Evolutionary conservation across 257 asterid genomes (phyloP).

Genomic region (Solanum etuberosum): DNA sequence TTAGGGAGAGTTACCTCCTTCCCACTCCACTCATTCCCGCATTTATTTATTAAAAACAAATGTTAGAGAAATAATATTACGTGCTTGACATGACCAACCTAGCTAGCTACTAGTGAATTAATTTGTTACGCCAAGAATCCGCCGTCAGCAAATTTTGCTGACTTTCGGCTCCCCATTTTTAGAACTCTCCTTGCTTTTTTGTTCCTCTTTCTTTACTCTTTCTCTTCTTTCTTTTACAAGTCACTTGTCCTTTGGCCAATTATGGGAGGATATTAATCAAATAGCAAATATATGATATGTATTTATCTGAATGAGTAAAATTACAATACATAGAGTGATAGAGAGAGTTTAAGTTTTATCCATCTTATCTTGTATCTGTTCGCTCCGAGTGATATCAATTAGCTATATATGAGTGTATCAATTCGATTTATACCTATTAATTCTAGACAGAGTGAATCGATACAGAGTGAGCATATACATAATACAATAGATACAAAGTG

Average conservation of each 20-base stretch:
- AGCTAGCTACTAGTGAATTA: background rate
- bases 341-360: background rate
- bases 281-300: background rate
- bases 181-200: background rate
- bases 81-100: conserved; percentile 22
- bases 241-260: background rate
- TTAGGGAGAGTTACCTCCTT: background rate
- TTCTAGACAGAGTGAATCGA: background rate
- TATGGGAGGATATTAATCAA: background rate
- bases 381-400: background rate
- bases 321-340: no score
- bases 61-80: background rate
- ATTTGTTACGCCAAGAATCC: conserved; percentile 30
- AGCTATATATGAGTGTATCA: background rate
- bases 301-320: background rate
- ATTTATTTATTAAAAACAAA: background rate
- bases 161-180: background rate
- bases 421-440: no score
- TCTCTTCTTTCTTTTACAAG: background rate
- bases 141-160: conserved; percentile 4
- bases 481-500: background rate
- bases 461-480: no score
- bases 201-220: background rate
- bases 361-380: background rate
- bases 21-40: background rate